These are phyloP conservation scores for Lepidium aucheri DNA, from an alignment of 345 rosid species.

Conservation along the genomic window DNA sequence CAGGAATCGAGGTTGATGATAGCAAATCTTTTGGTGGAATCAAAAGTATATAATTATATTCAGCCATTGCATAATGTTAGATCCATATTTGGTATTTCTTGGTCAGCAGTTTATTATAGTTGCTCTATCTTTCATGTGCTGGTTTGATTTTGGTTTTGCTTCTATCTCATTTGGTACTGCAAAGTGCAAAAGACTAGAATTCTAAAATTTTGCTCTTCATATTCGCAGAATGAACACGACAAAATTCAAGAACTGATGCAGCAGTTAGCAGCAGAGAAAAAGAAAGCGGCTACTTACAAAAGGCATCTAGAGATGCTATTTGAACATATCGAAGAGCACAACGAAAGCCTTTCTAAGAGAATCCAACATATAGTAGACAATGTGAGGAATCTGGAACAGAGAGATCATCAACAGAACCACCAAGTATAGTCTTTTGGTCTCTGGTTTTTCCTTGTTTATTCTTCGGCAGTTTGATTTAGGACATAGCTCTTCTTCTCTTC, in stretches of 20 bases:
- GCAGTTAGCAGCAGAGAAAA: conserved; percentile 87
- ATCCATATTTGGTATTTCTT: not conserved
- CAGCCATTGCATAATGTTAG: not conserved
- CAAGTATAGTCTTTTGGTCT: conserved; percentile 31
- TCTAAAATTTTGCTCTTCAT: not conserved
- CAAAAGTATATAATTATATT: not conserved
- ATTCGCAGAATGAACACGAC: conserved; percentile 76
- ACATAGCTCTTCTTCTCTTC: conserved; percentile 12
- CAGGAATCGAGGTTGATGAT: not conserved
- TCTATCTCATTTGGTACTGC: not conserved
- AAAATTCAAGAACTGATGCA: conserved; percentile 87
- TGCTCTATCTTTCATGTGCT: not conserved
- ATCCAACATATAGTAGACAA: conserved; percentile 72
- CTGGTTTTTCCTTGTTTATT: conserved; percentile 8
- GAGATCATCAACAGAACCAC: conserved; percentile 42
- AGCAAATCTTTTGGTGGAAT: not conserved
- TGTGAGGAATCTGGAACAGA: conserved; percentile 64
- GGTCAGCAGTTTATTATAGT: not conserved
- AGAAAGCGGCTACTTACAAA: conserved; percentile 80
- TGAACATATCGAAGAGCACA: conserved; percentile 88
- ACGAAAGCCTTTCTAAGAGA: conserved; percentile 70
- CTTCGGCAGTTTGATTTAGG: conserved; percentile 13
- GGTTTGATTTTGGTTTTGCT: conserved; percentile 8
- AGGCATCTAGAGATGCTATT: conserved; percentile 86
- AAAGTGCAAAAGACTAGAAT: not conserved